Conservation (phyloP, 345 rosid genomes). For the Eucalyptus lansdowneana region DNA sequence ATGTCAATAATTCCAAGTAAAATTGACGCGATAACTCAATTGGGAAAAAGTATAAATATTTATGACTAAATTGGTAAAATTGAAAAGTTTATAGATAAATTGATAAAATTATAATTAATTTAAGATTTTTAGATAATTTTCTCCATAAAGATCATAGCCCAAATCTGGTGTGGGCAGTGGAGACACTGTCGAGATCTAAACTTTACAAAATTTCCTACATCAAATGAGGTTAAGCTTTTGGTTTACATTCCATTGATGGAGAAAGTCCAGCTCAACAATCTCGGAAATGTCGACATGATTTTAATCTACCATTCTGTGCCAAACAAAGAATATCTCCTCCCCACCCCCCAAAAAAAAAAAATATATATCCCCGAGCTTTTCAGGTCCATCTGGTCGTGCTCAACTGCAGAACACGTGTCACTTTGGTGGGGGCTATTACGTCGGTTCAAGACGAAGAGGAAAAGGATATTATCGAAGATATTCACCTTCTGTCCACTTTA, state of each 20-base stretch:
- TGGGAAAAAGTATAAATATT: too few species aligned
- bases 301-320: neutral
- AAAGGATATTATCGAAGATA: neutral
- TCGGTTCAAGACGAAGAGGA: neutral
- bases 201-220: neutral
- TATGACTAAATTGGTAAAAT: too few species aligned
- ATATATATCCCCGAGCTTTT: neutral
- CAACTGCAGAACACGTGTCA: neutral
- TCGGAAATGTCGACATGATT: neutral
- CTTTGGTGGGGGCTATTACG: neutral
- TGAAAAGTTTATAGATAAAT: fast-evolving
- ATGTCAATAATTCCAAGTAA: too few species aligned
- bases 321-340: neutral
- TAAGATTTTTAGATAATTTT: too few species aligned
- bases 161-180: neutral
- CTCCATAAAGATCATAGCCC: neutral
- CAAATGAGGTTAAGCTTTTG: neutral
- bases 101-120: too few species aligned
- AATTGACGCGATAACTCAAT: fast-evolving
- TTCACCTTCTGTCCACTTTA: neutral
- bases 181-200: neutral
- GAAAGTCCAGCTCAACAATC: neutral
- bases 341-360: too few species aligned
- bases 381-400: neutral
- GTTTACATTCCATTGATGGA: neutral